Evolutionary conservation across 1,284 basidiomycete genomes (phyloP).

Genomic region (Trametes polyzona): DNA sequence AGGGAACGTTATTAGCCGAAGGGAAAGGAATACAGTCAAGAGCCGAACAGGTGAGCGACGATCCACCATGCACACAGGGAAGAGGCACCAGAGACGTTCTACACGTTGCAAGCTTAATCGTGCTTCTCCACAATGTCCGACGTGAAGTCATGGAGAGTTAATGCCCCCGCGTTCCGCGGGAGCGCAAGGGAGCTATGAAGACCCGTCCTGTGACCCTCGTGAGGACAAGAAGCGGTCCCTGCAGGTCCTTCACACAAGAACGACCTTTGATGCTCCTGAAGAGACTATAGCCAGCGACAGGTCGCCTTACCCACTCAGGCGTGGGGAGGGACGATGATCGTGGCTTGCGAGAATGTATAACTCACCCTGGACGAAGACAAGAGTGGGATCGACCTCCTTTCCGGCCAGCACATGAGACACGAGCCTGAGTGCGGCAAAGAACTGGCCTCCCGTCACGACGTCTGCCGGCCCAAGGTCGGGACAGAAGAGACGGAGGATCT

Average conservation of each 20-base stretch:
- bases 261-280: too few species aligned
- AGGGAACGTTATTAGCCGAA: constrained; percentile 7
- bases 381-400: constrained; percentile 56
- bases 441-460: constrained; percentile 65
- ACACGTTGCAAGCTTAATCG: not conserved
- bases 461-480: constrained; percentile 55
- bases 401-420: constrained; percentile 65
- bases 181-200: not conserved
- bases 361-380: constrained; percentile 76
- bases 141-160: too few species aligned
- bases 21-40: not conserved
- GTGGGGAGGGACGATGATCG: constrained; percentile 2
- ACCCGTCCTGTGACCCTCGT: too few species aligned
- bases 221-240: too few species aligned
- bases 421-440: constrained; percentile 72
- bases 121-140: not conserved
- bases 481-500: constrained; percentile 70
- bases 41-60: constrained; percentile 4
- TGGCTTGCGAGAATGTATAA: constrained; percentile 3
- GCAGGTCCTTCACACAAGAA: too few species aligned
- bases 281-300: too few species aligned
- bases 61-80: too few species aligned
- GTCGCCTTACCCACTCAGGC: not conserved
- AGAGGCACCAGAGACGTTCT: too few species aligned
- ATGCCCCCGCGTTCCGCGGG: too few species aligned